Base-by-base conservation (phyloP, 2,329 filamentous ascomycete genomes). In the Cladophialophora exuberans region DNA sequence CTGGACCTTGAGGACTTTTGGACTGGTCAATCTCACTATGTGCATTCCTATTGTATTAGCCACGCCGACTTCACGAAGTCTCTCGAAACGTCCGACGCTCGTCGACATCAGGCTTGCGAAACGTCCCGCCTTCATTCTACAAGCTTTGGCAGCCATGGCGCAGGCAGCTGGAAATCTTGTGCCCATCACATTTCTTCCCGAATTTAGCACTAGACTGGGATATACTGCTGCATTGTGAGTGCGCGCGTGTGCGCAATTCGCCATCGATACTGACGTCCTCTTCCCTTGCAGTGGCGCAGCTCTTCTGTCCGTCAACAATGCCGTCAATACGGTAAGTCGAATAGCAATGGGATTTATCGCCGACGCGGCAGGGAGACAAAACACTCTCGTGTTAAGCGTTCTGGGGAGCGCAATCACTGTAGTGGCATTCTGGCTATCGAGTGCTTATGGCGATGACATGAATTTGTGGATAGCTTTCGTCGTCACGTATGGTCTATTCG, bases 251-350 rank as follows among this genome's bases (percentile, higher is more conserved):
- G 18, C 10, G 17, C 25, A 13, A 10, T 20, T 15, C 11, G 25
- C n/a, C n/a, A 10, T 23, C 15, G 31, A 22, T 10, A 11, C 38
- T 26, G n/a, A 51, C 28, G 10, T n/a, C n/a, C 20, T 11, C 15
- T 6, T 46, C 31, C 13, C 6, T 39, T 1, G n/a, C n/a, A 67
- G 67, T 9, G 72, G 69, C 0, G 71, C 72, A 0, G 74, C 69
- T 17, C 68, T 76, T 13, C 72, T 74, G 30, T 66, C 72, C 3
- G 62, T 74, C 3, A 72, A 69, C 22, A 76, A 75, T 45, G 71
- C 71, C 0, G 68, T 70, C 6, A 74, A 73, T 54, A 71, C 71
- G 1, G 54, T 70, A 3, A 71, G 71, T 2, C 71, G 72, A 49
- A 68, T 76, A 3, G 62, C 66, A 1, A 70, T 75, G 51, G 72